Percentiles rank a stretch among this genome's conserved stretches.
These are phyloP conservation scores for Herpetospermum pedunculosum DNA, from an alignment of 306 rosid genomes.

Conservation along the genomic window DNA sequence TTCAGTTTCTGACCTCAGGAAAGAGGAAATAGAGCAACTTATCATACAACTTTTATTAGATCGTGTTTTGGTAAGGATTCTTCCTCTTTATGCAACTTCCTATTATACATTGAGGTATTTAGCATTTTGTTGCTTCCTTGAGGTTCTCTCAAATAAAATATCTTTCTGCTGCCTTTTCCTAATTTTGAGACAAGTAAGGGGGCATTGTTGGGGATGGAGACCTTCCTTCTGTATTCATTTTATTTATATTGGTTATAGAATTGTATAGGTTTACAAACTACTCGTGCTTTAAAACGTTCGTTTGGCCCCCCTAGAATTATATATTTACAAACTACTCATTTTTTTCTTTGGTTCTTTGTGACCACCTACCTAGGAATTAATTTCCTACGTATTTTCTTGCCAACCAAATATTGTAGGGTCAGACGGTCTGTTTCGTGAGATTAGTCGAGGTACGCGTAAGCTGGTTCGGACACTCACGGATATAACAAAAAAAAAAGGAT, in stretches of 20 bases:
- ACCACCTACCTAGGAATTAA: too few relatives aligned
- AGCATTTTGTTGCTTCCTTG: not conserved
- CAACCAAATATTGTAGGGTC: too few relatives aligned
- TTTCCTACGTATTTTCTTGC: too few relatives aligned
- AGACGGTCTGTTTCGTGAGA: too few relatives aligned
- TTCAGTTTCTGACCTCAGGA: conserved; percentile 60
- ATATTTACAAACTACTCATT: too few relatives aligned
- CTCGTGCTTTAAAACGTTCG: not conserved
- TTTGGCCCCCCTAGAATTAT: not conserved
- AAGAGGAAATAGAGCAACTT: conserved; percentile 79
- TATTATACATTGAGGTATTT: not conserved
- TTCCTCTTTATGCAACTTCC: not conserved
- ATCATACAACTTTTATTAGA: conserved; percentile 63
- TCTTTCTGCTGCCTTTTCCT: not conserved
- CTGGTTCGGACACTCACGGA: too few relatives aligned
- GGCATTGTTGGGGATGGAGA: not conserved
- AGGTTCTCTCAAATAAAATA: not conserved
- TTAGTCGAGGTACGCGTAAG: too few relatives aligned
- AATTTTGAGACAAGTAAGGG: not conserved
- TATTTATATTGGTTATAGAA: too few relatives aligned
- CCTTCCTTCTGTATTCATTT: not conserved
- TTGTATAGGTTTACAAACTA: not conserved
- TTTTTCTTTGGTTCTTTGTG: too few relatives aligned
- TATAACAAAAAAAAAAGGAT: too few relatives aligned
- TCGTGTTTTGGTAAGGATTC: conserved; percentile 48